Conservation (phyloP, 2,329 filamentous ascomycete genomes). For the Endothia cerciana region DNA sequence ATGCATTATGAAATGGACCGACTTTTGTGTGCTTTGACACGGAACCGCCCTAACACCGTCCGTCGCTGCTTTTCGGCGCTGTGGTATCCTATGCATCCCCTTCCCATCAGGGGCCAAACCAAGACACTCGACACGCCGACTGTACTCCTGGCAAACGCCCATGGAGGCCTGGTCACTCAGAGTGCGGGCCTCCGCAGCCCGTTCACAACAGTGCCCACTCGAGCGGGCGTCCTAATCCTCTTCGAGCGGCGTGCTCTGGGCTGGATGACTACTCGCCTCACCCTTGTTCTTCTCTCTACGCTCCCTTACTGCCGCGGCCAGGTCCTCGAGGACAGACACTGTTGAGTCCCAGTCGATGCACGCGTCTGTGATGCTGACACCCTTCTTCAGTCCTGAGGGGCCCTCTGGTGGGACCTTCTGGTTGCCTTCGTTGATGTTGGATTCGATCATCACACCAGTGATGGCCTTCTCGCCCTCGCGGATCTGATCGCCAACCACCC, state of each 20-base stretch:
- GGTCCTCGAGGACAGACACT: conserved; percentile 77
- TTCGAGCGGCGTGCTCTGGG: conserved; percentile 53
- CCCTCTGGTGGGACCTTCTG: conserved; percentile 88
- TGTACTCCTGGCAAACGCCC: neutral
- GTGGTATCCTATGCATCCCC: neutral
- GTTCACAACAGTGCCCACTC: neutral
- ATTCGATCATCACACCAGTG: conserved; percentile 98
- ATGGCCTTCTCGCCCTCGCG: conserved; percentile 85
- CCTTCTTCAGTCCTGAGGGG: conserved; percentile 77
- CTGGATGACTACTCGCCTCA: conserved; percentile 38
- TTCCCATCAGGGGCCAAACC: neutral
- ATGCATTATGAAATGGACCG: conserved; percentile 9
- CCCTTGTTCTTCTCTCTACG: conserved; percentile 63
- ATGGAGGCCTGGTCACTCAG: neutral
- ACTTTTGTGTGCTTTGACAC: neutral
- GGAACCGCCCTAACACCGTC: neutral
- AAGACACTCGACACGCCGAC: neutral
- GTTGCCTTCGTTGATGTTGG: conserved; percentile 89
- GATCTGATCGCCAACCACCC: conserved; percentile 81
- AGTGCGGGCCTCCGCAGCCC: neutral
- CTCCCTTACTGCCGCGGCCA: conserved; percentile 80
- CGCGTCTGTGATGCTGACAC: conserved; percentile 93
- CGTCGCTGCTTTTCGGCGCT: neutral
- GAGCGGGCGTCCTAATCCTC: conserved; percentile 47
- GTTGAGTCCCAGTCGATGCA: conserved; percentile 94